A percentile compares a stretch with the other conserved stretches of the same genome.
These are phyloP conservation scores for Cyclotella choctawhatcheeana DNA, from an alignment of 108 stramenopile genomes.

Conservation along the genomic window DNA sequence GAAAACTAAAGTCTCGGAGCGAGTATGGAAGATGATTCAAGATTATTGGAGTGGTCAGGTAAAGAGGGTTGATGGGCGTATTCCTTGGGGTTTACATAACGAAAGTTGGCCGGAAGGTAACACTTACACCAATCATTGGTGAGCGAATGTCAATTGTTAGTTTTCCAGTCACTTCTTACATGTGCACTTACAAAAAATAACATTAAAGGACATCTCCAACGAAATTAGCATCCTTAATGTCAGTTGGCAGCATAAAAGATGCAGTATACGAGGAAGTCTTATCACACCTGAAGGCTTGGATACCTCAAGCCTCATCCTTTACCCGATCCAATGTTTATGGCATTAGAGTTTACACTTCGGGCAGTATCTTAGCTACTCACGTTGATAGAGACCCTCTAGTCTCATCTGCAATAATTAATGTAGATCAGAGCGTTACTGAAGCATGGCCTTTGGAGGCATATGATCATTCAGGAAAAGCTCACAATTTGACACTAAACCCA, in stretches of 20 bases:
- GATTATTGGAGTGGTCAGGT: conserved; percentile 38
- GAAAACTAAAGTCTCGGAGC: conserved; percentile 35
- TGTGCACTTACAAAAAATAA: no score
- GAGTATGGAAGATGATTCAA: conserved; percentile 18
- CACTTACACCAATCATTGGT: conserved; percentile 62
- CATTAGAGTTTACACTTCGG: conserved; percentile 74
- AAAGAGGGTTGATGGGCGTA: conserved; percentile 3
- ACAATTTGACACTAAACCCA: conserved; percentile 93
- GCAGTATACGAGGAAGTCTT: conserved; percentile 39
- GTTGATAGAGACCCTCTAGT: conserved; percentile 90
- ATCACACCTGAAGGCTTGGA: conserved; percentile 58
- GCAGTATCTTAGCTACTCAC: conserved; percentile 77
- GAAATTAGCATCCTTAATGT: conserved; percentile 20
- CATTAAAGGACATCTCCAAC: conserved; percentile 23
- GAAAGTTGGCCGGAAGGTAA: conserved; percentile 56
- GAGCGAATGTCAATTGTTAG: no score
- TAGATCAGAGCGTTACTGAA: conserved; percentile 85
- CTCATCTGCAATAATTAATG: conserved; percentile 87
- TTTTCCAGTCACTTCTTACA: no score
- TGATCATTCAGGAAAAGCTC: conserved; percentile 83
- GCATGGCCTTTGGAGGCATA: conserved; percentile 89
- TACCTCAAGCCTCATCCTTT: conserved; percentile 41
- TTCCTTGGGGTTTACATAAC: conserved; percentile 12
- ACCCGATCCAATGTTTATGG: conserved; percentile 73
- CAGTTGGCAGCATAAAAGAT: conserved; percentile 9